These are phyloP conservation scores for Chlorella sp. DNA, from an alignment of 139 green algal genomes.

Conservation along the genomic window DNA sequence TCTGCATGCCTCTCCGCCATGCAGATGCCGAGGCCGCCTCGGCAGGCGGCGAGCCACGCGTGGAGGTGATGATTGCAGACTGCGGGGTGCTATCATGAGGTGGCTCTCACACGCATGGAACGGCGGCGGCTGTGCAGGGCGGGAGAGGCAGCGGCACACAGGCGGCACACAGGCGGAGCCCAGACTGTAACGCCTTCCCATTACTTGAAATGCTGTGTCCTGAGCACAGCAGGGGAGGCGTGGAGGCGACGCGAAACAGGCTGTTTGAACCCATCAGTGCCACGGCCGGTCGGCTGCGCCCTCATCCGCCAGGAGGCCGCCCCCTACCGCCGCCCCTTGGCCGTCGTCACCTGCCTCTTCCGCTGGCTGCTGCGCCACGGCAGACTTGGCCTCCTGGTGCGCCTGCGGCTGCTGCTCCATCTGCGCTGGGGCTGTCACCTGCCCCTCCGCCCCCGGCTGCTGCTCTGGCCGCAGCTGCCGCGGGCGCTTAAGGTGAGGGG, in stretches of 20 bases:
- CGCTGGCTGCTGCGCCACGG: not conserved
- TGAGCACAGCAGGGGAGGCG: no score
- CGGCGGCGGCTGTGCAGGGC: no score
- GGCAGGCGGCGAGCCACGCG: not conserved
- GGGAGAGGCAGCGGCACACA: no score
- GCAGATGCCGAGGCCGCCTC: slow-evolving; percentile 19
- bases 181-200: no score
- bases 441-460: not conserved
- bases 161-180: no score
- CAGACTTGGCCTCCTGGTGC: no score
- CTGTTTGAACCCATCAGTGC: slow-evolving; percentile 15
- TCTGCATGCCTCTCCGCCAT: not conserved
- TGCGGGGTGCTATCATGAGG: slow-evolving; percentile 1
- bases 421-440: not conserved
- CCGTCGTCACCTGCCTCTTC: not conserved
- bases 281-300: slow-evolving; percentile 30
- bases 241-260: no score
- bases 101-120: no score
- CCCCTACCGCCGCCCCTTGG: not conserved
- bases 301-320: not conserved
- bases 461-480: not conserved
- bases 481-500: not conserved
- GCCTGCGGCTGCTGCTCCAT: not conserved
- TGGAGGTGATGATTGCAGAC: not conserved
- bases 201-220: no score